Evolutionary conservation across 257 asterid genomes (phyloP).

Genomic region (Forsythia suspensa): DNA sequence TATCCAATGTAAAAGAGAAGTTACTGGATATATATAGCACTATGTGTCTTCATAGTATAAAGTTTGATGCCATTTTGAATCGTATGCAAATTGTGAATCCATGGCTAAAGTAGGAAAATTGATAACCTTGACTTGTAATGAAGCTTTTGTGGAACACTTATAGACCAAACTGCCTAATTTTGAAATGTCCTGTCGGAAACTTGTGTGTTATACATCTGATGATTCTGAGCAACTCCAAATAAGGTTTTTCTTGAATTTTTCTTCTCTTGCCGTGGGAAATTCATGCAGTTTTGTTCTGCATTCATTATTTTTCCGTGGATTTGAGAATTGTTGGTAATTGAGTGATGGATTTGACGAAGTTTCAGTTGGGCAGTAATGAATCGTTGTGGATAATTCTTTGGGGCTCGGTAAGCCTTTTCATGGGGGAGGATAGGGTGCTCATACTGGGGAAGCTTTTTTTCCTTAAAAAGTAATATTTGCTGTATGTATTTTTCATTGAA

Average conservation of each 20-base stretch:
- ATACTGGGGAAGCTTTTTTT: not conserved
- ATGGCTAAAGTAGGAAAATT: not conserved
- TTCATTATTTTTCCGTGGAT: no score
- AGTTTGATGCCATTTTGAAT: slow-evolving; percentile 5
- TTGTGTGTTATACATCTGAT: not conserved
- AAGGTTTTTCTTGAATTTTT: slow-evolving; percentile 2
- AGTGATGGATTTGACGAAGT: not conserved
- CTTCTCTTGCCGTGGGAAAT: no score
- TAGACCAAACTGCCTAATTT: not conserved
- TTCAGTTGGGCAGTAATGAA: no score
- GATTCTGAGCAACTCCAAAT: not conserved
- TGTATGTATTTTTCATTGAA: not conserved
- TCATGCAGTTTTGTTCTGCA: no score
- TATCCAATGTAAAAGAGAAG: not conserved
- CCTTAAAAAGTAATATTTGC: not conserved
- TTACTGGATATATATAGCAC: not conserved
- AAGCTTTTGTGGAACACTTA: not conserved
- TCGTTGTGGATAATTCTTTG: not conserved
- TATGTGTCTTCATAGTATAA: not conserved
- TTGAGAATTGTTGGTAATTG: not conserved
- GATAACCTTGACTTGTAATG: slow-evolving; percentile 11
- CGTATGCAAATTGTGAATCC: not conserved
- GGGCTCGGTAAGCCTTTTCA: not conserved
- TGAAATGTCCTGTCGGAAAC: slow-evolving; percentile 3
- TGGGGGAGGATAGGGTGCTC: not conserved